Conservation (phyloP, 2,329 filamentous ascomycete genomes). For the Fusarium verticillioides region DNA sequence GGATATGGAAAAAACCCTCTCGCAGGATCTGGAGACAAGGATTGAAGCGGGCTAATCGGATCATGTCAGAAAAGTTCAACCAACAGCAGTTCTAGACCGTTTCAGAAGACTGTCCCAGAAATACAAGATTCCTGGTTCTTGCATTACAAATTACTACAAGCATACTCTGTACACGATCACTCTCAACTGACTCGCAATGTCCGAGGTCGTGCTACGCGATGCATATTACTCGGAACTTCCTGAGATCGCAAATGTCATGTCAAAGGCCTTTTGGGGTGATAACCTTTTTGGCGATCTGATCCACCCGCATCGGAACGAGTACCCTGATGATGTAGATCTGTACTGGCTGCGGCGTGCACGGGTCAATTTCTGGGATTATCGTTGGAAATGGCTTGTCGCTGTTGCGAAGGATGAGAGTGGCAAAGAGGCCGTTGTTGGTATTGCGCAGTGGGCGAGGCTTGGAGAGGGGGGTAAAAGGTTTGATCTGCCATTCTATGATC, state of each 20-base stretch:
- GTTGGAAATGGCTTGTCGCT: slow-evolving; percentile 44
- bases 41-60: slow-evolving; percentile 19
- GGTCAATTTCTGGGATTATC: slow-evolving; percentile 46
- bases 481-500: slow-evolving; percentile 19
- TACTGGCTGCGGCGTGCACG: slow-evolving; percentile 46
- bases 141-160: not conserved
- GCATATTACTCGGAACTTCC: slow-evolving; percentile 42
- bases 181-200: slow-evolving; percentile 9
- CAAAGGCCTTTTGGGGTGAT: slow-evolving; percentile 50
- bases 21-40: not conserved
- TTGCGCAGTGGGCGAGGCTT: slow-evolving; percentile 37
- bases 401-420: slow-evolving; percentile 31
- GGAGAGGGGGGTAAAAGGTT: slow-evolving; percentile 28
- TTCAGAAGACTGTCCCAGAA: not conserved
- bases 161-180: not conserved
- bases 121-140: slow-evolving; percentile 12
- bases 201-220: slow-evolving; percentile 25
- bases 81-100: not conserved
- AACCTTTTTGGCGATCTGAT: slow-evolving; percentile 49
- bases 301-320: slow-evolving; percentile 48
- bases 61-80: not conserved
- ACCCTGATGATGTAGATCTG: slow-evolving; percentile 46
- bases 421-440: slow-evolving; percentile 16
- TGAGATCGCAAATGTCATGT: slow-evolving; percentile 45
- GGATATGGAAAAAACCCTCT: not conserved